A percentile compares a stretch with the other conserved stretches of the same genome.
phyloP scores from a whole-genome alignment of 176 grass and related monocot species.

The Elymus sibiricus region DNA sequence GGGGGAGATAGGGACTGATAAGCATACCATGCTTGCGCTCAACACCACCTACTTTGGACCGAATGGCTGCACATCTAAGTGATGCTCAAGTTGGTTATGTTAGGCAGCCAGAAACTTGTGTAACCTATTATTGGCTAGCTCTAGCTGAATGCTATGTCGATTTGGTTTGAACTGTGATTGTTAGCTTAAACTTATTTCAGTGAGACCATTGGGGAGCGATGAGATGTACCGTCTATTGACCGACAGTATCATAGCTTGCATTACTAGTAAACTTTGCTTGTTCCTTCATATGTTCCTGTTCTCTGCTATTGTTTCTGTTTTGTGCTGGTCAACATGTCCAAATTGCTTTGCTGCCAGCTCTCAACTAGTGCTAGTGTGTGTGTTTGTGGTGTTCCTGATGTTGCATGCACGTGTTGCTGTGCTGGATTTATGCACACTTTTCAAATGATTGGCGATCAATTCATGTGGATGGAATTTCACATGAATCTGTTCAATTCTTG shows the following conservation, averaged over 20 bases:
- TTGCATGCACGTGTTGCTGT: not conserved
- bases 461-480: not conserved
- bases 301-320: not conserved
- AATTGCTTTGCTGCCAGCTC: not conserved
- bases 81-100: conserved; percentile 1
- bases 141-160: not conserved
- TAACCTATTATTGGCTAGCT: conserved; percentile 19
- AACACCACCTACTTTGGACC: not conserved
- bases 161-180: not conserved
- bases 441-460: too few relatives aligned
- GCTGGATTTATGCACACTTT: not conserved
- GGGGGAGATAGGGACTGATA: conserved; percentile 40
- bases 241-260: not conserved
- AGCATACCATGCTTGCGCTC: not conserved
- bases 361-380: too few relatives aligned
- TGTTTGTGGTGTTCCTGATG: not conserved
- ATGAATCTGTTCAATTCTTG: not conserved
- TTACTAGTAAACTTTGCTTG: not conserved
- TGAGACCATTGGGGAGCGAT: not conserved
- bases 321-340: not conserved
- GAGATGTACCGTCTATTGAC: not conserved
- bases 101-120: conserved; percentile 14
- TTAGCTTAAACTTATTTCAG: not conserved
- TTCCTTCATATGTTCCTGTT: not conserved
- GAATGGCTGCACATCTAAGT: not conserved